A percentile compares a stretch with the other conserved stretches of the same genome.
phyloP scores from a whole-genome alignment of 352 stramenopile genomes.

The Phytopythium mirpurense region DNA sequence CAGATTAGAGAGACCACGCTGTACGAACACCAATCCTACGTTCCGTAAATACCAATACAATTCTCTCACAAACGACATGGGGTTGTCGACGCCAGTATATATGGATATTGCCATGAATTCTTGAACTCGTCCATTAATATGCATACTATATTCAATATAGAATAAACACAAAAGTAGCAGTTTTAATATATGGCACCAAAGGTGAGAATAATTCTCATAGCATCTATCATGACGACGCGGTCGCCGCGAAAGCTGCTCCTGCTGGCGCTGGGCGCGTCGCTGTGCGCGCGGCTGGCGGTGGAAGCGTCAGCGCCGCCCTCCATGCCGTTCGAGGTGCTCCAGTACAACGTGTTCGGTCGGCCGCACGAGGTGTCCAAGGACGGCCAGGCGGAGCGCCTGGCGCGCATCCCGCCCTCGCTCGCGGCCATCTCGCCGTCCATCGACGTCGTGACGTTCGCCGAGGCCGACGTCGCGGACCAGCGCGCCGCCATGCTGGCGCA shows the following conservation, averaged over 20 bases:
- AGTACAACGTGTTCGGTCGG: constrained; percentile 84
- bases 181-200: too few relatives aligned
- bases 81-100: too few relatives aligned
- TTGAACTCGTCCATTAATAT: too few relatives aligned
- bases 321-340: constrained; percentile 57
- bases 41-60: too few relatives aligned
- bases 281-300: neutral
- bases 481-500: constrained; percentile 54
- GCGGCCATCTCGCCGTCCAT: constrained; percentile 34
- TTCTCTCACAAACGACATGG: too few relatives aligned
- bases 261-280: neutral
- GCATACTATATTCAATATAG: too few relatives aligned
- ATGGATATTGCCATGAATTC: too few relatives aligned
- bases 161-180: too few relatives aligned
- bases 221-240: too few relatives aligned
- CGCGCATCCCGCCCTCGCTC: constrained; percentile 53
- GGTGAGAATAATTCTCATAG: too few relatives aligned
- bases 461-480: constrained; percentile 48
- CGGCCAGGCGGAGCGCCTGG: constrained; percentile 58
- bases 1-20: too few relatives aligned
- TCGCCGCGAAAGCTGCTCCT: neutral
- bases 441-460: constrained; percentile 77
- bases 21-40: too few relatives aligned
- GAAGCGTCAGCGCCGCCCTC: neutral
- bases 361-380: constrained; percentile 66